Conservation (phyloP, 139 green algal species). For the Picochlorum sp. region DNA sequence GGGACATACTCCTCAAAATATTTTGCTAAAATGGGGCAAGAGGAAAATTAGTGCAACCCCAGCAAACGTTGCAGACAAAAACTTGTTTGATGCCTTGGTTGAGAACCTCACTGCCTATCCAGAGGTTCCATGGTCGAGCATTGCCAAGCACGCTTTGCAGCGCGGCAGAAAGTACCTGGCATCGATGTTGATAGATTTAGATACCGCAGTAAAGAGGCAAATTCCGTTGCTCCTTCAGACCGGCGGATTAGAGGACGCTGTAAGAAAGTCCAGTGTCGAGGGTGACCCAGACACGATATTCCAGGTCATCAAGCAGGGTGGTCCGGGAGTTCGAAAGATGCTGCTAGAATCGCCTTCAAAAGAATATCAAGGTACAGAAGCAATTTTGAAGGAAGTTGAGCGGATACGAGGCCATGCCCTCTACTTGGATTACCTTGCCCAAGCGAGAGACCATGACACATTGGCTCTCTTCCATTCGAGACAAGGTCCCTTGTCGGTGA, state of each 20-base stretch:
- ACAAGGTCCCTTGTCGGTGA: no score
- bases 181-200: constrained; percentile 55
- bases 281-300: constrained; percentile 29
- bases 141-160: constrained; percentile 41
- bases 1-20: constrained; percentile 26
- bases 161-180: constrained; percentile 42
- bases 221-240: constrained; percentile 55
- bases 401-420: no score
- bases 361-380: no score
- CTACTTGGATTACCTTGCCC: no score
- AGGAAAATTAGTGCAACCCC: constrained; percentile 56
- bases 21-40: constrained; percentile 67
- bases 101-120: constrained; percentile 51
- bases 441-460: no score
- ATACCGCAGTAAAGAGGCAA: constrained; percentile 44
- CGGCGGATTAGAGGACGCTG: constrained; percentile 26
- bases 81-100: constrained; percentile 49
- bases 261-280: constrained; percentile 17
- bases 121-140: constrained; percentile 39
- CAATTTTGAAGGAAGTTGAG: no score
- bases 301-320: constrained; percentile 2
- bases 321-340: no score
- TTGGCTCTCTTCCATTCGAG: no score
- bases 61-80: constrained; percentile 33
- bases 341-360: no score